These are phyloP conservation scores for Fusarium poae DNA, from an alignment of 2,329 filamentous ascomycete species.

Conservation along the genomic window DNA sequence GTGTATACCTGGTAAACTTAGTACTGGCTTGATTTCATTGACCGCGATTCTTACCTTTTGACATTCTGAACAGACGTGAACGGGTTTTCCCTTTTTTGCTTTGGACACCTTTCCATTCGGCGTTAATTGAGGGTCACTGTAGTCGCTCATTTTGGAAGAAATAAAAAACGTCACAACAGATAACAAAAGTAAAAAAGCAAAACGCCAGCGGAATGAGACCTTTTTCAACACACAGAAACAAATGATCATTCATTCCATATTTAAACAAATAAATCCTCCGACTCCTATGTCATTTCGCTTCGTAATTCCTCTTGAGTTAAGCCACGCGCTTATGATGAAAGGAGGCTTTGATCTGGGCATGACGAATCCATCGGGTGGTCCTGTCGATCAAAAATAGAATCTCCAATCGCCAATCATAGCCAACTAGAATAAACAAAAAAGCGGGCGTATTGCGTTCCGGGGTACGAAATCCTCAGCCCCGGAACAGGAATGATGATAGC, in stretches of 20 bases:
- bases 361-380: slow-evolving; percentile 7
- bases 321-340: slow-evolving; percentile 16
- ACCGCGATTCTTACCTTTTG: background rate
- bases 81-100: slow-evolving; percentile 20
- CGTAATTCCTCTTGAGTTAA: slow-evolving; percentile 13
- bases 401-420: slow-evolving; percentile 11
- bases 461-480: slow-evolving; percentile 12
- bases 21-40: rapidly evolving
- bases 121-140: slow-evolving; percentile 5
- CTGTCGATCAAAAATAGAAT: slow-evolving; percentile 23
- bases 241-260: background rate
- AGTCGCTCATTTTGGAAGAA: background rate
- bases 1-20: slow-evolving; percentile 12
- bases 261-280: background rate
- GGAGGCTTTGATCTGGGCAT: slow-evolving; percentile 17
- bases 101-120: slow-evolving; percentile 24
- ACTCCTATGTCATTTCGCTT: background rate
- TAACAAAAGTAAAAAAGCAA: background rate
- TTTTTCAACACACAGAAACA: background rate
- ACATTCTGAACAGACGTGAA: slow-evolving; percentile 18
- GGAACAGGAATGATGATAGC: background rate
- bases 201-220: background rate
- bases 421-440: background rate
- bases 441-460: background rate
- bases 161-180: background rate